Base-by-base conservation (phyloP, 1,284 basidiomycete species). In the Gymnopus androsaceus region DNA sequence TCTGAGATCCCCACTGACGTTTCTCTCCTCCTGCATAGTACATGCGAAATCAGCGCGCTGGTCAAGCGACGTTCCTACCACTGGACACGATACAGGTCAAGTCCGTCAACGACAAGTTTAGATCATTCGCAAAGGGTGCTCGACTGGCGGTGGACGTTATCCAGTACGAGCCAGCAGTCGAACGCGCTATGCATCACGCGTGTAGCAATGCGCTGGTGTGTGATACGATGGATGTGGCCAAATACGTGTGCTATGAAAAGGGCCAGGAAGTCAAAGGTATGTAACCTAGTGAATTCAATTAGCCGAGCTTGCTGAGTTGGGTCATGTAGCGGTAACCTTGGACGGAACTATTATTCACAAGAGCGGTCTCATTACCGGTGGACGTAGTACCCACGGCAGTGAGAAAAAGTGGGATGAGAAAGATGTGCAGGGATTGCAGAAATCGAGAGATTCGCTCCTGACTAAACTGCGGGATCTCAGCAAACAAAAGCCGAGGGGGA, bases 281-380 rank as follows among this genome's bases (percentile, higher is more conserved):
- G 82, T 66, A 21, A 14, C 9, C 14, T 42, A 8, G 14, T 42
- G n/a, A n/a, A n/a, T n/a, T n/a, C n/a, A n/a, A 19, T 42, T 42
- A 8, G 6, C 21, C 3, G 4, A 23, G 36, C 46, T 51, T 50
- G 30, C 25, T 56, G 33, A 37, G 55, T 23, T 33, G 52, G 17
- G 31, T 45, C 47, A 31, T 45, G 45, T 61, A 97, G 95, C 95
- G 57, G 96, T 99, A 9, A 96, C 97, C 0, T 78, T 99, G 38
- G 95, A 99, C 47, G 97, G 97, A 0, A 98, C 95, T 0, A 79
- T 99, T 55, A 98, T 99, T 52, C 97, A 99, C 72, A 97, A 96
- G 78, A 95, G 91, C 63, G 97, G 97, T 64, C 76, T 97, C 45
- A 99, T 99, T 68, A 99, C 97, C 33, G 97, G 97, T 75, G 97